Conservation (phyloP, 164 flowering plant genomes). For the Vitis vinifera region ASM3070453v1 NC_081809.1:967001-967500, state of each 20-base stretch:
- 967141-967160: slow-evolving; percentile 10
- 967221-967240: no score
- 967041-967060: slow-evolving; percentile 8
- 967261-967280: no score
- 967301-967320: no score
- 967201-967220: no score
- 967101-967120: slow-evolving; percentile 37
- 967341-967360: background rate
- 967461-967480: background rate
- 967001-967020: slow-evolving; percentile 28
- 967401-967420: background rate
- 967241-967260: no score
- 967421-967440: background rate
- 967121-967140: background rate
- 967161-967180: no score
- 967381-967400: background rate
- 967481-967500: background rate
- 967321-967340: no score
- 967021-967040: slow-evolving; percentile 6
- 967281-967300: no score
- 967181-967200: no score
- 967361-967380: background rate
- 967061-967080: slow-evolving; percentile 44
- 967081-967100: slow-evolving; percentile 31
- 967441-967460: no score